Conservation (phyloP, 139 green algal species). For the Haematococcus lacustris region DNA sequence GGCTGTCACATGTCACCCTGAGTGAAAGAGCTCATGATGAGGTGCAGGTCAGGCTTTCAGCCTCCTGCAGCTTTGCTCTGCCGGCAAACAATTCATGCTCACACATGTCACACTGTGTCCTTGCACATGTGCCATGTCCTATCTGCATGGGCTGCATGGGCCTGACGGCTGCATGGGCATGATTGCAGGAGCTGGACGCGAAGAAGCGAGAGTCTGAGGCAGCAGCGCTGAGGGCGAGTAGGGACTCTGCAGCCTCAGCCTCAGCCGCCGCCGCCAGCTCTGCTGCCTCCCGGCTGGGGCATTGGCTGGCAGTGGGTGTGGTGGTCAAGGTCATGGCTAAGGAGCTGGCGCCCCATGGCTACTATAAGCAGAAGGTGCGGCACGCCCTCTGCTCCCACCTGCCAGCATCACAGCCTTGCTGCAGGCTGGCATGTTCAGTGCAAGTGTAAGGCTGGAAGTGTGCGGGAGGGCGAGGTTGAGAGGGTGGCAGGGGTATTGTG, state of each 20-base stretch:
- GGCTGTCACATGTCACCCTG: too few relatives aligned
- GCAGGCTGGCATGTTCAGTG: background rate
- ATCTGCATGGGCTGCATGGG: too few relatives aligned
- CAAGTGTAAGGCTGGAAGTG: background rate
- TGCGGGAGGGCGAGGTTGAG: too few relatives aligned
- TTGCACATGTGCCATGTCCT: too few relatives aligned
- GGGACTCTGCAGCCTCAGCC: too few relatives aligned
- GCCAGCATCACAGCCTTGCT: background rate
- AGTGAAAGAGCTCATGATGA: too few relatives aligned
- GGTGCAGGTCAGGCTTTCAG: too few relatives aligned
- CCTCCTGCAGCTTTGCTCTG: too few relatives aligned
- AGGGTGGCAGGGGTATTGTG: too few relatives aligned
- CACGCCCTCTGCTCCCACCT: too few relatives aligned
- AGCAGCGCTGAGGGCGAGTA: conserved; percentile 19
- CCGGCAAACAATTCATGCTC: too few relatives aligned
- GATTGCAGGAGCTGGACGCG: conserved; percentile 19
- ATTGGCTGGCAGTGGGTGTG: conserved; percentile 75
- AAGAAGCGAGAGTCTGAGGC: conserved; percentile 24
- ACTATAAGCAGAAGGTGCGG: conserved; percentile 90
- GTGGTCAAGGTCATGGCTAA: conserved; percentile 84
- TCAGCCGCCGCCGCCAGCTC: background rate
- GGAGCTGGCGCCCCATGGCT: conserved; percentile 65
- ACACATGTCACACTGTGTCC: too few relatives aligned
- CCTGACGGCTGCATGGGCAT: background rate
- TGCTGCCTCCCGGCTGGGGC: background rate